Evolutionary conservation across 2,329 filamentous ascomycete genomes (phyloP).

Genomic region (Teratosphaeria gauchensis): DNA sequence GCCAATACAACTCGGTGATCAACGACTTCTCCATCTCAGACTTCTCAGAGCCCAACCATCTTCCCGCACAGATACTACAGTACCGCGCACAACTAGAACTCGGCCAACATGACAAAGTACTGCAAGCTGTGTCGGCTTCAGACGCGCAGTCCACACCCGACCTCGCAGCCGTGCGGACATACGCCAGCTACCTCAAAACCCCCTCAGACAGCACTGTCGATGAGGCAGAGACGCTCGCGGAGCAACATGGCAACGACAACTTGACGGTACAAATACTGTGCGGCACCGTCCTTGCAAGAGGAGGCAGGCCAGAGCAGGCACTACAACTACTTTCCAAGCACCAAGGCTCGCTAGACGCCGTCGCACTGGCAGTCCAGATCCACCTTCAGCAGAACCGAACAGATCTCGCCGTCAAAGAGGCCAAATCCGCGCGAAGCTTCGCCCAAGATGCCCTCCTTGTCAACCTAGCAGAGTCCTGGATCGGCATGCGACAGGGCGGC

Average conservation of each 20-base stretch:
- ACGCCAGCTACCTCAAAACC: constrained; percentile 51
- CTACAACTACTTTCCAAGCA: constrained; percentile 70
- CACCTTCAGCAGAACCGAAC: constrained; percentile 84
- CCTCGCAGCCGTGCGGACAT: constrained; percentile 63
- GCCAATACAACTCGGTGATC: constrained; percentile 77
- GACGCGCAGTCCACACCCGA: constrained; percentile 53
- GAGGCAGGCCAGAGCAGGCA: constrained; percentile 77
- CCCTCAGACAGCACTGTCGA: constrained; percentile 33
- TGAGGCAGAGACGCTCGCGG: constrained; percentile 59
- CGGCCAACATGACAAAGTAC: constrained; percentile 64
- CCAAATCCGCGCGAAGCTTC: constrained; percentile 77
- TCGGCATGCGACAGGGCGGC: constrained; percentile 82
- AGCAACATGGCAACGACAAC: constrained; percentile 59
- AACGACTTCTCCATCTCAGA: constrained; percentile 67
- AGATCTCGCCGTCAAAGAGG: constrained; percentile 85
- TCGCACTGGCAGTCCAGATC: constrained; percentile 84
- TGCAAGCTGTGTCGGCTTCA: constrained; percentile 56
- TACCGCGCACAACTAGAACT: constrained; percentile 77
- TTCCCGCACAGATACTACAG: constrained; percentile 67
- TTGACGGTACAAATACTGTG: constrained; percentile 69
- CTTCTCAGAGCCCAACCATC: constrained; percentile 67
- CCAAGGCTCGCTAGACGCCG: constrained; percentile 67
- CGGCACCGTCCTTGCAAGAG: constrained; percentile 71
- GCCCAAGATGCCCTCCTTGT: constrained; percentile 90
- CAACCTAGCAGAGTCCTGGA: constrained; percentile 92